phyloP scores from a whole-genome alignment of 2,329 filamentous ascomycete species.

The Nothophoma quercina region DNA sequence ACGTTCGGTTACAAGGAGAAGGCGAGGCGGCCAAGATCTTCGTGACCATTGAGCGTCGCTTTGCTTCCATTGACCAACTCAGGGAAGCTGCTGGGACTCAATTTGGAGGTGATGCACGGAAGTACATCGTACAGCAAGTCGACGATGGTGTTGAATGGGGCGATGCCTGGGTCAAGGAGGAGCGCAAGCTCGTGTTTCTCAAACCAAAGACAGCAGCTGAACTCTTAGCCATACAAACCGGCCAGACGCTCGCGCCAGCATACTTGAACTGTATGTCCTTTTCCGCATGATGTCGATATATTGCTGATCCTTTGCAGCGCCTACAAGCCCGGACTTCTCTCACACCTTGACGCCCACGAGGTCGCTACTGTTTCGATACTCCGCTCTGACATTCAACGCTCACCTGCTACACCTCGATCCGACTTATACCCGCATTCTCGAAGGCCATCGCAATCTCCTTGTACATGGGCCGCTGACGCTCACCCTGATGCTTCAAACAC shows the following conservation, averaged over 20 bases:
- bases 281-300: neutral
- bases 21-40: slow-evolving; percentile 62
- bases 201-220: slow-evolving; percentile 55
- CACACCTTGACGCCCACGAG: slow-evolving; percentile 71
- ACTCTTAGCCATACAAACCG: slow-evolving; percentile 38
- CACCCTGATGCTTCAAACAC: slow-evolving; percentile 74
- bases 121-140: slow-evolving; percentile 13
- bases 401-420: slow-evolving; percentile 89
- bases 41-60: slow-evolving; percentile 65
- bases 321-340: slow-evolving; percentile 60
- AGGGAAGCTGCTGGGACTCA: no score
- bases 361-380: slow-evolving; percentile 85
- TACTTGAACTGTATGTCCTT: slow-evolving; percentile 47
- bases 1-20: slow-evolving; percentile 59
- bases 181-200: slow-evolving; percentile 71
- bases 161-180: slow-evolving; percentile 61
- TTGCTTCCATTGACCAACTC: slow-evolving; percentile 37
- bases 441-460: slow-evolving; percentile 77
- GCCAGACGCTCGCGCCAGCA: slow-evolving; percentile 39
- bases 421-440: slow-evolving; percentile 71
- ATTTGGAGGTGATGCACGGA: neutral
- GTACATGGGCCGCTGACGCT: slow-evolving; percentile 88
- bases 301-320: slow-evolving; percentile 50
- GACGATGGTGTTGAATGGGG: slow-evolving; percentile 22
- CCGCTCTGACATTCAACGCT: slow-evolving; percentile 84